A percentile compares a stretch with the other conserved stretches of the same genome.
Evolutionary conservation across 2,329 filamentous ascomycete genomes (phyloP).

Genomic region (Aspergillus sojae): DNA sequence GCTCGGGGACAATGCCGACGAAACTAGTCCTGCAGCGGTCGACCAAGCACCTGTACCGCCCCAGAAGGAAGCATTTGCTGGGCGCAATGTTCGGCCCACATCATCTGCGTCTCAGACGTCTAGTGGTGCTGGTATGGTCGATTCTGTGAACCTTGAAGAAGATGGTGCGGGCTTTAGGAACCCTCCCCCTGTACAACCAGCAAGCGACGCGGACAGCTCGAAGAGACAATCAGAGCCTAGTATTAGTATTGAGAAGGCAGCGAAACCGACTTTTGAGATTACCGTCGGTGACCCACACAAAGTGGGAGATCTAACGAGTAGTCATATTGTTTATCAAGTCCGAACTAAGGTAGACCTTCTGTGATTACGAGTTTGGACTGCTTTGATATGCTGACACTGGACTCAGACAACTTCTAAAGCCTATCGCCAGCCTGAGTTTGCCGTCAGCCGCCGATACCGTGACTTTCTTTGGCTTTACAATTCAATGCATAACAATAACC

Average conservation of each 20-base stretch:
- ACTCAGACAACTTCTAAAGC: slow-evolving; percentile 88
- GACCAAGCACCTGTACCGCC: slow-evolving; percentile 62
- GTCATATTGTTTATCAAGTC: slow-evolving; percentile 96
- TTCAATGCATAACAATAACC: slow-evolving; percentile 89
- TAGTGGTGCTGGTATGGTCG: slow-evolving; percentile 55
- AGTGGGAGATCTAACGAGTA: slow-evolving; percentile 93
- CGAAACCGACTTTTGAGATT: slow-evolving; percentile 89
- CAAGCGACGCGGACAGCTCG: slow-evolving; percentile 45
- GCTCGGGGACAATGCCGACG: slow-evolving; percentile 51
- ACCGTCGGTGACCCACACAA: slow-evolving; percentile 95
- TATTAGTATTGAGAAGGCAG: slow-evolving; percentile 87
- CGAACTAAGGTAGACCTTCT: slow-evolving; percentile 73
- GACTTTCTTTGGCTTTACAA: slow-evolving; percentile 99
- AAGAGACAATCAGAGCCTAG: slow-evolving; percentile 69
- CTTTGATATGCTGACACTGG: slow-evolving; percentile 17
- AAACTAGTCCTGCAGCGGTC: slow-evolving; percentile 38
- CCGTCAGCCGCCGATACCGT: slow-evolving; percentile 89
- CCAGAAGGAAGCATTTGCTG: slow-evolving; percentile 57
- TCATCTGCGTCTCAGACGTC: slow-evolving; percentile 49
- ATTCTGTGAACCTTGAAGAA: slow-evolving; percentile 74
- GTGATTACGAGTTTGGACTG: not conserved
- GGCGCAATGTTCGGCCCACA: slow-evolving; percentile 40
- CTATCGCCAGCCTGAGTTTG: slow-evolving; percentile 88
- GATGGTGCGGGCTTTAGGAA: slow-evolving; percentile 66
- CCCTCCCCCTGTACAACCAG: slow-evolving; percentile 61